Evolutionary conservation across 108 stramenopile species (phyloP), one percentile per base, ranked within the genome.

Genomic region (Skeletonema marinoi): DNA sequence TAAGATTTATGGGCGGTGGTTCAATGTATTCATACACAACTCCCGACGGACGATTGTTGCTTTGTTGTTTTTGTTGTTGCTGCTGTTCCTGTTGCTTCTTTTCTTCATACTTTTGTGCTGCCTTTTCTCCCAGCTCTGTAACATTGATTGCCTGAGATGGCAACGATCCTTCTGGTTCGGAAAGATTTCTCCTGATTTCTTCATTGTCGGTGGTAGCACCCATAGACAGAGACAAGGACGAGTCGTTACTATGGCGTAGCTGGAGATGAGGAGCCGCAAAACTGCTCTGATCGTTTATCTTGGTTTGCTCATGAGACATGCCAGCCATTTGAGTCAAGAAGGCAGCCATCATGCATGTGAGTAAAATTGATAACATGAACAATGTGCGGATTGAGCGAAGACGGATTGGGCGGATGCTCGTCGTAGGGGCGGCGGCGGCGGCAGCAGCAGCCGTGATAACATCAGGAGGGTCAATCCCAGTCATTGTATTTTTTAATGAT

Each of bases 1-100:
- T 78, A 41, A 66, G 29, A 46, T 78, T 78, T 60, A 78, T 71
- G 56, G 69, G 70, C 1, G 77, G 69, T 39, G 77, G 77, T 17
- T 29, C 59, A 16, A 78, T 78, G 65, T 65, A 78, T 8, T 78
- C 21, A 39, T 78, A 78, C 3, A 70, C 68, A 17, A 78, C 69
- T n/a, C 77, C 77, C 25, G 77, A 65, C 0, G 77, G 77, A 59
- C 56, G 31, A 36, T 78, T 19, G 56, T 42, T 46, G 42, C 38
- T 38, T 35, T 66, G 36, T 36, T 29, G 25, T 25, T 25, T 0
- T 25, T 25, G 25, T 25, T 25, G 25, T 25, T 25, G 50, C 4
- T 25, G 8, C 21, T 56, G 54, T 56, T 56, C 9, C 21, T 56
- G 5, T n/a, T 9, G 8, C 5, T 10, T 25, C 25, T 56, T 56